A percentile compares a stretch with the other conserved stretches of the same genome.
phyloP scores from a whole-genome alignment of 2,329 filamentous ascomycete species.

The Fusarium nodosum region DNA sequence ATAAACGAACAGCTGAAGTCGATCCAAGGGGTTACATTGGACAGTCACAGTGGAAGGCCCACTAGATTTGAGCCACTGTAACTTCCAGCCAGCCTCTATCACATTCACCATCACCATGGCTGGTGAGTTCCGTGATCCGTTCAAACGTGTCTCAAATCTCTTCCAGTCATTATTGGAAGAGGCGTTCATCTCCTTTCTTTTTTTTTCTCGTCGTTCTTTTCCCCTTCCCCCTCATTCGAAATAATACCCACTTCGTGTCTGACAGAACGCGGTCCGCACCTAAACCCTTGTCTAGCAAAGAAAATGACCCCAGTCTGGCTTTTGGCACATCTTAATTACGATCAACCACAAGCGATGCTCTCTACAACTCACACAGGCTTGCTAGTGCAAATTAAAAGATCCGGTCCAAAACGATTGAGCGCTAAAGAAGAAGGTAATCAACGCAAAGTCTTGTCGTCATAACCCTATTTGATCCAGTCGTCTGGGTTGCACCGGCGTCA shows the following conservation, averaged over 20 bases:
- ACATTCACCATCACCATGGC: no score
- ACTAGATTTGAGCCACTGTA: not conserved
- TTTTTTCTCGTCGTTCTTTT: no score
- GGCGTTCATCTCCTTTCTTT: not conserved
- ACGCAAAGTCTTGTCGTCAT: conserved; percentile 30
- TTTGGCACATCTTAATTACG: conserved; percentile 25
- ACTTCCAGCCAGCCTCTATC: conserved; percentile 17
- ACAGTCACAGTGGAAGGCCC: not conserved
- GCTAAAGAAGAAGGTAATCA: conserved; percentile 5
- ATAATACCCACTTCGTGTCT: not conserved
- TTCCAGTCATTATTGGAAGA: conserved; percentile 14
- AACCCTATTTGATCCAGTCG: conserved; percentile 3
- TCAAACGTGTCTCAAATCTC: conserved; percentile 2
- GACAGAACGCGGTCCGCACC: not conserved
- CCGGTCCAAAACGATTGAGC: no score
- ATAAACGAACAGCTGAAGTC: conserved; percentile 34
- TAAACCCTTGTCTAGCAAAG: not conserved
- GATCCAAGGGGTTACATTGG: conserved; percentile 7
- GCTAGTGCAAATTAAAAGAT: not conserved
- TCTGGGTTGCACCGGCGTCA: conserved; percentile 8
- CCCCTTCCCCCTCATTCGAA: no score
- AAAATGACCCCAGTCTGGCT: conserved; percentile 2
- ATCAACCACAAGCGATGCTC: not conserved
- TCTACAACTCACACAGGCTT: not conserved
- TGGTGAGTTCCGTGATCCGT: not conserved